These are phyloP conservation scores for Catharanthus roseus DNA, from an alignment of 257 asterid species.

Conservation along the genomic window DNA sequence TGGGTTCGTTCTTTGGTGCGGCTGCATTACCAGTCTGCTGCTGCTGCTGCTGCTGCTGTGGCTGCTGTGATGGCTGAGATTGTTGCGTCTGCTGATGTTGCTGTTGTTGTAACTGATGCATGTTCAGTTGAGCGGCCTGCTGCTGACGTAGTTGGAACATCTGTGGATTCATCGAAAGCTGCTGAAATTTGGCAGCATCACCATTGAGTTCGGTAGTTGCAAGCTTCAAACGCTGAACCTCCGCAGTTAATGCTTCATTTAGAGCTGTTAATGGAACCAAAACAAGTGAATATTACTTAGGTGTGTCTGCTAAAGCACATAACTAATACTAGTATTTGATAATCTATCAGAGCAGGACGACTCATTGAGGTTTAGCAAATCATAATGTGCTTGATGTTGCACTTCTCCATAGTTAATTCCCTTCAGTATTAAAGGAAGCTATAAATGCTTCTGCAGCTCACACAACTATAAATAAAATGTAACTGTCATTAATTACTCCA, in stretches of 20 bases:
- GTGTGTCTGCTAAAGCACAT: too few species aligned
- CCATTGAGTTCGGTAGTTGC: slow-evolving; percentile 39
- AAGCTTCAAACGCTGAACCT: slow-evolving; percentile 57
- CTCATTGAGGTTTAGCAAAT: not conserved
- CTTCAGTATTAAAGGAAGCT: not conserved
- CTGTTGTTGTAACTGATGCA: slow-evolving; percentile 37
- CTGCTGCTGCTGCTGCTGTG: slow-evolving; percentile 28
- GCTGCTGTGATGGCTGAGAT: slow-evolving; percentile 17
- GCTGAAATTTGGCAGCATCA: slow-evolving; percentile 48
- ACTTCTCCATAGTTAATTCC: not conserved
- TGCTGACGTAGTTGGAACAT: slow-evolving; percentile 43
- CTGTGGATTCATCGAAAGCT: slow-evolving; percentile 40
- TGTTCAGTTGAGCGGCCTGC: slow-evolving; percentile 28
- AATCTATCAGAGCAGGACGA: not conserved
- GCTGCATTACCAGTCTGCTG: slow-evolving; percentile 27
- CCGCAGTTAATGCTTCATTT: slow-evolving; percentile 49
- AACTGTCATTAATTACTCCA: not conserved
- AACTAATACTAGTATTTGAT: not conserved
- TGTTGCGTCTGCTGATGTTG: slow-evolving; percentile 21
- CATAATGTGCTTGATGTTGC: not conserved
- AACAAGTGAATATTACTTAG: not conserved
- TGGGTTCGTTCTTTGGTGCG: slow-evolving; percentile 32
- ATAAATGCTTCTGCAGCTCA: not conserved
- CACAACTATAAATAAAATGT: not conserved
- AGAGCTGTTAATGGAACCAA: slow-evolving; percentile 34